Percentiles rank a stretch among this genome's conserved stretches.
Conservation (phyloP, 495 filamentous ascomycete genomes). For the Stereocaulon alpinum region DNA sequence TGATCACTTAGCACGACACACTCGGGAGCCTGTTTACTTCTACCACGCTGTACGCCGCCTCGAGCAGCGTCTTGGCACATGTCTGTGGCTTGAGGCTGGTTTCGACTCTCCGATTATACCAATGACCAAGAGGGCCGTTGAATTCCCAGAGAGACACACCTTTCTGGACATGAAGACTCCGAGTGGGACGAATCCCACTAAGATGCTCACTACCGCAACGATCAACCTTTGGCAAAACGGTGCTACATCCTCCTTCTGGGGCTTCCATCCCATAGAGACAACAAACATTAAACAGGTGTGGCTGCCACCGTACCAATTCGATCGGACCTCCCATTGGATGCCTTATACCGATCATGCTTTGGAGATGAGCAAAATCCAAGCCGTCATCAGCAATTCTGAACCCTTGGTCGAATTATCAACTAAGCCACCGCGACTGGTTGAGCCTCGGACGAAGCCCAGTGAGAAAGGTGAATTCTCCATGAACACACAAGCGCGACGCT, state of each 20-base stretch:
- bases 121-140: constrained; percentile 33
- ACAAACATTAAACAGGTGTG: constrained; percentile 26
- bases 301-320: constrained; percentile 47
- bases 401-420: neutral
- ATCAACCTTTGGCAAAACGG: constrained; percentile 39
- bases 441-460: neutral
- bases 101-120: constrained; percentile 37
- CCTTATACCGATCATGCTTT: constrained; percentile 4
- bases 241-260: constrained; percentile 36
- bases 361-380: neutral
- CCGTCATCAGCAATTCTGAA: neutral
- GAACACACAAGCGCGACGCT: neutral
- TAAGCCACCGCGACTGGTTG: neutral
- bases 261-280: constrained; percentile 32
- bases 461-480: constrained; percentile 3
- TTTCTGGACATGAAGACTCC: constrained; percentile 24
- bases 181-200: constrained; percentile 35
- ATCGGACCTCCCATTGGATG: constrained; percentile 34
- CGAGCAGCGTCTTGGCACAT: constrained; percentile 23
- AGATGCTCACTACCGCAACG: constrained; percentile 32
- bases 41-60: constrained; percentile 37
- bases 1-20: constrained; percentile 32
- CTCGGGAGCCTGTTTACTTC: constrained; percentile 42
- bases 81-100: constrained; percentile 43
- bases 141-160: neutral